These are phyloP conservation scores for Musa schizocarpa DNA, from an alignment of 176 grass and related monocot species.

Conservation along the genomic window DNA sequence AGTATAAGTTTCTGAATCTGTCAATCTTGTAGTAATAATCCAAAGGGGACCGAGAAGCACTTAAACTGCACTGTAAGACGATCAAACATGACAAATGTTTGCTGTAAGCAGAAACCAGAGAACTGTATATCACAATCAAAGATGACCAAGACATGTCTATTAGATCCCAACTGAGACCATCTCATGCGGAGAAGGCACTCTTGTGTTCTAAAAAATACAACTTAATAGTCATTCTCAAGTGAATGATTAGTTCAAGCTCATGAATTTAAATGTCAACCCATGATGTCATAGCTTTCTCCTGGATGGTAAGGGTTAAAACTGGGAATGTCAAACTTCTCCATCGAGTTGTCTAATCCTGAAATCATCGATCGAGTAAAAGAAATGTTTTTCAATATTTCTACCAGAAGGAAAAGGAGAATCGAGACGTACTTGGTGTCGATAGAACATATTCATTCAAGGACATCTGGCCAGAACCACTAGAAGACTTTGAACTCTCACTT, in stretches of 20 bases:
- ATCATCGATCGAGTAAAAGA: neutral
- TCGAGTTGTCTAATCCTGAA: neutral
- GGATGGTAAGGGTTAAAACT: neutral
- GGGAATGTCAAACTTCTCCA: neutral
- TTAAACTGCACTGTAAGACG: neutral
- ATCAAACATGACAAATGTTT: neutral
- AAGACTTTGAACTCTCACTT: neutral
- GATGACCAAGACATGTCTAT: neutral
- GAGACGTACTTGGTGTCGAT: slow-evolving; percentile 46
- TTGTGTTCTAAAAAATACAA: no score
- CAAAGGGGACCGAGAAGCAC: neutral
- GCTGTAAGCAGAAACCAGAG: neutral
- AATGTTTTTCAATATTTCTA: neutral
- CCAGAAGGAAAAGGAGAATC: neutral
- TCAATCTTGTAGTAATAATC: neutral
- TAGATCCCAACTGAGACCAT: neutral
- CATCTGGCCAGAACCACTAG: neutral
- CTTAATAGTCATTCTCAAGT: neutral
- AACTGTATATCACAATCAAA: neutral
- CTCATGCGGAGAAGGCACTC: no score
- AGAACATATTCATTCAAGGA: slow-evolving; percentile 13
- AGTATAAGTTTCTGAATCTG: no score
- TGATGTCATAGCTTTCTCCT: slow-evolving; percentile 8
- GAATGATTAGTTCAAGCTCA: neutral
- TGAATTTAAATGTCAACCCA: neutral